Conservation (phyloP, 768 basidiomycete species). For the Lentinula boryana region DNA sequence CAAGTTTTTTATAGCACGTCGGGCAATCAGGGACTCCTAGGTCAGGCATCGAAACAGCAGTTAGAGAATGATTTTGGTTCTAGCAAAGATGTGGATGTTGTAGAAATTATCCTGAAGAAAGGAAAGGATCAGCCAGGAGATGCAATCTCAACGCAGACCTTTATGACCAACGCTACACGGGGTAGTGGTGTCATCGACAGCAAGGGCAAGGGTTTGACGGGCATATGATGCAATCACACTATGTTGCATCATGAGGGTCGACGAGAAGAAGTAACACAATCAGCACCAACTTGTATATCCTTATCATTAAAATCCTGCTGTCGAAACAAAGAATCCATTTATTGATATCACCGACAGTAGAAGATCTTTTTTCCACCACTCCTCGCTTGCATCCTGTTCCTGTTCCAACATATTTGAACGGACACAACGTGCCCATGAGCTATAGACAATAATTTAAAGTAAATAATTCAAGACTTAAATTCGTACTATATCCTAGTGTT, state of each 20-base stretch:
- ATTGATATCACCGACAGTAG: no score
- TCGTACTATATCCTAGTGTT: constrained; percentile 1
- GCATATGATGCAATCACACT: constrained; percentile 20
- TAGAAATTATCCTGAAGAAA: constrained; percentile 51
- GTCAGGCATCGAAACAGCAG: constrained; percentile 75
- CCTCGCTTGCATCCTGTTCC: no score
- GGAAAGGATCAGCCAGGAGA: constrained; percentile 57
- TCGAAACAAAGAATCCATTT: neutral
- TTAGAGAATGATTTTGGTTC: constrained; percentile 70
- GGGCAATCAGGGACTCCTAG: constrained; percentile 73
- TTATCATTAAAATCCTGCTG: neutral
- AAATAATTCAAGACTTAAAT: no score
- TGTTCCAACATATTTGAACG: no score
- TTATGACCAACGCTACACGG: constrained; percentile 18
- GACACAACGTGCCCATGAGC: no score
- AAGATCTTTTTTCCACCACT: no score
- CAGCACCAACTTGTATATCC: neutral
- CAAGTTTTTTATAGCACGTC: constrained; percentile 63
- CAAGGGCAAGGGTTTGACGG: constrained; percentile 30
- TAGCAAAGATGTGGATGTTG: constrained; percentile 57
- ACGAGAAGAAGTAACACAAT: neutral
- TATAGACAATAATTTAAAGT: no score
- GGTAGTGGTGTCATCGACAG: constrained; percentile 31
- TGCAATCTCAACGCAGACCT: constrained; percentile 23
- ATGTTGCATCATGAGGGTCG: neutral